Evolutionary conservation across 2,329 filamentous ascomycete species (phyloP).

Genomic region (Fusarium sp.): DNA sequence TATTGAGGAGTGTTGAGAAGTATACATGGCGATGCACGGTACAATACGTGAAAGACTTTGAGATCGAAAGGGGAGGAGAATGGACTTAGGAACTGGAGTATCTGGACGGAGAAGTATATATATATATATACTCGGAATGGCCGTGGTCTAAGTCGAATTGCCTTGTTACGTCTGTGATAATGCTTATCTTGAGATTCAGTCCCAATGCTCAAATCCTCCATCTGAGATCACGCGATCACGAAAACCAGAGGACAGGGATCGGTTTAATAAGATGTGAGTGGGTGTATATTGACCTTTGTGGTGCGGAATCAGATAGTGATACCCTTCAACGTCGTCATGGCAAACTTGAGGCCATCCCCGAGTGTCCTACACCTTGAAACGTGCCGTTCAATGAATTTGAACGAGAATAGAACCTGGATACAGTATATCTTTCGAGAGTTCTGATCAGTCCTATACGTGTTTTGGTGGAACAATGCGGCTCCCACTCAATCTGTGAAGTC

Average conservation of each 20-base stretch:
- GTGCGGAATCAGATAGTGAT: neutral
- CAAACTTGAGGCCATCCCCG: neutral
- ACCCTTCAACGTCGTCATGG: neutral
- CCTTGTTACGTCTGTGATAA: neutral
- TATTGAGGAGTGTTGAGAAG: neutral
- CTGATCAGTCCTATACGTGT: too few species aligned
- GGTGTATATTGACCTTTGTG: neutral
- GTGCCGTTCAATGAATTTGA: neutral
- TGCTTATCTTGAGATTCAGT: neutral
- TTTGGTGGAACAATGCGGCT: too few species aligned
- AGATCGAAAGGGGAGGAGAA: neutral
- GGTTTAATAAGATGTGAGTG: neutral
- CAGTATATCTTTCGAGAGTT: too few species aligned
- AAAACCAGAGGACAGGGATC: neutral
- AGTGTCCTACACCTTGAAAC: neutral
- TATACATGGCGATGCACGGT: neutral
- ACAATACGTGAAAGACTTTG: neutral
- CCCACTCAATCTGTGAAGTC: too few species aligned
- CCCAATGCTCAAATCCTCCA: too few species aligned
- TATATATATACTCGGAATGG: neutral
- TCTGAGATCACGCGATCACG: neutral
- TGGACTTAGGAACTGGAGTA: neutral
- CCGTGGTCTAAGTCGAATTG: neutral
- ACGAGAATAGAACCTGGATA: too few species aligned
- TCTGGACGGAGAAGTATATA: neutral